A percentile compares a stretch with the other conserved stretches of the same genome.
These are phyloP conservation scores for Alternaria incomplexa DNA, from an alignment of 2,329 filamentous ascomycete species.

Conservation along the genomic window DNA sequence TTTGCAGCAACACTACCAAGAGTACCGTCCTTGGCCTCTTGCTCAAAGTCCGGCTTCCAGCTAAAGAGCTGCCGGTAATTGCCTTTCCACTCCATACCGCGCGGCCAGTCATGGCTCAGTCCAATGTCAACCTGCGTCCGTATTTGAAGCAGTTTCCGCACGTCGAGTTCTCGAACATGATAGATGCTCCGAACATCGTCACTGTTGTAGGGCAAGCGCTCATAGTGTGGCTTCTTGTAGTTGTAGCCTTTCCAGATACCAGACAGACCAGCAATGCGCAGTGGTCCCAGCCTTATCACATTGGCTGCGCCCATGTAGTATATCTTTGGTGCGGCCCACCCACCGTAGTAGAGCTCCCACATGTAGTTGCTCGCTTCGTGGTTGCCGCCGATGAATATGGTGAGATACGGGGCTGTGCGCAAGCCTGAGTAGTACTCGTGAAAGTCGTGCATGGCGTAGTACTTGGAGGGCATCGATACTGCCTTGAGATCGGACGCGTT, in stretches of 20 bases:
- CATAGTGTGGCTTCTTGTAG: conserved; percentile 82
- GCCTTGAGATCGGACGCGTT: conserved; percentile 86
- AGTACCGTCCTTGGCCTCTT: conserved; percentile 75
- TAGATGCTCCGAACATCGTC: conserved; percentile 84
- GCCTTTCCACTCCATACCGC: conserved; percentile 79
- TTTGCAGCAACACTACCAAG: conserved; percentile 82
- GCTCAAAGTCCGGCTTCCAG: conserved; percentile 75
- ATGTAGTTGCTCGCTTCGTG: conserved; percentile 92
- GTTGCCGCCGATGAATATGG: conserved; percentile 91
- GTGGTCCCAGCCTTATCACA: conserved; percentile 78
- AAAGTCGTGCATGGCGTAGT: conserved; percentile 87
- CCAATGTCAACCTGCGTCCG: conserved; percentile 90
- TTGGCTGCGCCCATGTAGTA: conserved; percentile 97
- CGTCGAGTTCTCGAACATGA: conserved; percentile 86
- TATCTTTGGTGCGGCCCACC: conserved; percentile 96
- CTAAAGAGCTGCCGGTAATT: conserved; percentile 71
- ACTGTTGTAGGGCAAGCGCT: conserved; percentile 81
- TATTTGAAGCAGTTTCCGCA: conserved; percentile 85
- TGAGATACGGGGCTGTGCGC: conserved; percentile 81
- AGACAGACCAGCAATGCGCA: conserved; percentile 87
- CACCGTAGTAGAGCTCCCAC: conserved; percentile 93
- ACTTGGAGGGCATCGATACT: conserved; percentile 90
- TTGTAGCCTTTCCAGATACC: conserved; percentile 95
- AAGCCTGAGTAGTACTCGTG: conserved; percentile 89
- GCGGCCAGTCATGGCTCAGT: conserved; percentile 95